Evolutionary conservation across 73 alveolate species (phyloP), one percentile per base, ranked within the genome.

Genomic region (Paramecium sexaurelia): DNA sequence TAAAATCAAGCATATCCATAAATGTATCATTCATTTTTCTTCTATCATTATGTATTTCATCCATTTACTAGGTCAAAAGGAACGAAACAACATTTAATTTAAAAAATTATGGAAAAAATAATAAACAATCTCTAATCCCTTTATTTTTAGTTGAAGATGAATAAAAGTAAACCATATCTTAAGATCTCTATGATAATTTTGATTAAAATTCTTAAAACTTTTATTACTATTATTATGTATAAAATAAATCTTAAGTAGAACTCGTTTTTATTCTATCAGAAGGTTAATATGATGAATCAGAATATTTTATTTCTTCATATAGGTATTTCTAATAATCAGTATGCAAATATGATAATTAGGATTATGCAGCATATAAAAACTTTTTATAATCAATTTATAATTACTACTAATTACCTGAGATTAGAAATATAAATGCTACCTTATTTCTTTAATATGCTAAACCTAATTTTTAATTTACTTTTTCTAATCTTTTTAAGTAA

Each of bases 1-100:
- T 78, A 33, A 78, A 78, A 24, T 78, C 90, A 8, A 78, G 22
- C 90, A 78, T 78, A 45, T 78, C 90, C 90, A 41, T 41, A 43
- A 78, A 78, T 26, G 73, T 24, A 78, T 78, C 90, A 78, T 78
- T 78, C 27, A 41, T 43, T 78, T 78, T 39, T 13, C 47, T 6
- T 78, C 29, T 78, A 22, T 39, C 73, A 41, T 19, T 40, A 11
- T 78, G 56, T 3, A 71, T 22, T 78, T 43, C 90, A 41, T 78
- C 73, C 9, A 13, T 8, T 43, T 78, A 27, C 24, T 78, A 43
- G 20, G 43, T 78, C 33, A 78, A 7, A 10, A 78, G 55, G 55
- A 78, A 78, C 9, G 75, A 41, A 22, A 43, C 71, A 78, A 78
- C 33, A 33, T 24, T 78, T 10, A 78, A 15, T 24, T 78, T 78